Percentiles rank a stretch among this genome's conserved stretches.
These are phyloP conservation scores for Dimargaris xerosporica DNA, from an alignment of 192 early-diverging fungal genomes.

Conservation along the genomic window DNA sequence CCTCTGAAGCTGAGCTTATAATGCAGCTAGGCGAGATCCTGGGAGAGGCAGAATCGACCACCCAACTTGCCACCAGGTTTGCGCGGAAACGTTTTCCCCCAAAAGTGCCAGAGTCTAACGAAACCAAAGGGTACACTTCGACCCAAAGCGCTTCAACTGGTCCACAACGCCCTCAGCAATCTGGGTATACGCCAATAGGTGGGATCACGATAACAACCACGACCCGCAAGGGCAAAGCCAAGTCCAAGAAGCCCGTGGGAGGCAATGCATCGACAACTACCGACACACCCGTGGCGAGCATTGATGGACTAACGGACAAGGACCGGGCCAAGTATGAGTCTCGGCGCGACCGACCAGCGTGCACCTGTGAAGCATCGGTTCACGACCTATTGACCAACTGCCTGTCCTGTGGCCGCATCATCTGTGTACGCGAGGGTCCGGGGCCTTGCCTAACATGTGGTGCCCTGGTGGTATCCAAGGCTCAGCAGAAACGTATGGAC, in stretches of 20 bases:
- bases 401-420: conserved; percentile 32
- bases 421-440: conserved; percentile 29
- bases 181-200: neutral
- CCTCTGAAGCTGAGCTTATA: neutral
- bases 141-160: neutral
- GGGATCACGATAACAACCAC: neutral
- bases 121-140: neutral
- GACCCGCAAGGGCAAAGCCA: neutral
- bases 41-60: neutral
- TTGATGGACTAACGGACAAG: neutral
- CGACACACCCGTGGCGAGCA: neutral
- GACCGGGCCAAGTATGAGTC: neutral
- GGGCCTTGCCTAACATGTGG: conserved; percentile 34
- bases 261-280: neutral
- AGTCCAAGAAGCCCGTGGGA: no score
- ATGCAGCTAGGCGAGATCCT: neutral
- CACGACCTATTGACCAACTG: conserved; percentile 33
- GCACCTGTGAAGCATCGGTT: conserved; percentile 17
- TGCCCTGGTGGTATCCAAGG: neutral
- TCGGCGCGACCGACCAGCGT: neutral
- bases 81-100: neutral
- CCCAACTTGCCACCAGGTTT: neutral
- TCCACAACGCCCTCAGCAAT: neutral
- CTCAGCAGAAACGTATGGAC: conserved; percentile 3
- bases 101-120: neutral